These are phyloP conservation scores for Plasmodium chabaudi DNA, from an alignment of 169 alveolate species.

Conservation along the genomic window DNA sequence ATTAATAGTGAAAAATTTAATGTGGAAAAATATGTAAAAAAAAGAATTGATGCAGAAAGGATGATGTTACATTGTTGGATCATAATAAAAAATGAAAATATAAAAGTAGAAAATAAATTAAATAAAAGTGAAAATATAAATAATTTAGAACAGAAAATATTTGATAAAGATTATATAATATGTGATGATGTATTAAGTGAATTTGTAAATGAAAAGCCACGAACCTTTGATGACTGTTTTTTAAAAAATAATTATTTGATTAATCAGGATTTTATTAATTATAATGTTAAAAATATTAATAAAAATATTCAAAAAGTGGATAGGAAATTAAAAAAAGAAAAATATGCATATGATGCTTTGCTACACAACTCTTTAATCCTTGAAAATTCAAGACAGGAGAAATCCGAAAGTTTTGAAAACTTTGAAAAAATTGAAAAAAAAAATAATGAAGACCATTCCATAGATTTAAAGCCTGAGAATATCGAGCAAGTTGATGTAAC, in stretches of 20 bases:
- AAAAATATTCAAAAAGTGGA: slow-evolving; percentile 57
- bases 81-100: slow-evolving; percentile 26
- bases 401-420: not conserved
- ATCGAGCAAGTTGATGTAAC: slow-evolving; percentile 29
- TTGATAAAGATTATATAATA: slow-evolving; percentile 60
- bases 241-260: slow-evolving; percentile 49
- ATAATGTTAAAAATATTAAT: slow-evolving; percentile 57
- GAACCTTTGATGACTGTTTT: slow-evolving; percentile 65
- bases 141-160: slow-evolving; percentile 48
- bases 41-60: slow-evolving; percentile 55
- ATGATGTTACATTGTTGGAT: slow-evolving; percentile 78
- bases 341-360: not conserved
- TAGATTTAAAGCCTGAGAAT: not conserved
- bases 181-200: slow-evolving; percentile 58
- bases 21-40: not conserved
- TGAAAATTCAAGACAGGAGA: slow-evolving; percentile 8
- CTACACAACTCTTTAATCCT: slow-evolving; percentile 4
- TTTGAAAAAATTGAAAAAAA: not conserved
- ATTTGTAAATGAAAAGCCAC: slow-evolving; percentile 55
- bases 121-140: slow-evolving; percentile 58
- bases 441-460: not conserved
- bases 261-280: slow-evolving; percentile 45
- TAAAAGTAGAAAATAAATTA: slow-evolving; percentile 5
- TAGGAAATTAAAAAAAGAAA: slow-evolving; percentile 27
- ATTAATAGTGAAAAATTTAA: not conserved